A percentile compares a stretch with the other conserved stretches of the same genome.
Conservation (phyloP, 768 basidiomycete species). For the Rubroboletus pulcherrimus region DNA sequence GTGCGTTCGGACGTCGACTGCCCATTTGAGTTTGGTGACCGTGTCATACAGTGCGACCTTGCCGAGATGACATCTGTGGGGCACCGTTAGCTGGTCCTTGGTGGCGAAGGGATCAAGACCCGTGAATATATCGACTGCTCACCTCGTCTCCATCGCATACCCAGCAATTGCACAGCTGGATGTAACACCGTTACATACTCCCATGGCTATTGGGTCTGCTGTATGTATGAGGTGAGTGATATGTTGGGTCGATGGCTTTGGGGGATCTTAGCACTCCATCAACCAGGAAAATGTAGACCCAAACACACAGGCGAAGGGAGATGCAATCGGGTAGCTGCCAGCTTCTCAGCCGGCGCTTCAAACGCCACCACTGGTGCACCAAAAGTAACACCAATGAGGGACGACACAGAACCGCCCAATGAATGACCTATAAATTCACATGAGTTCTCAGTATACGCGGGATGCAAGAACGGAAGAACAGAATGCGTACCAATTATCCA, state of each 20-base stretch:
- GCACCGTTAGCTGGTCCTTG: background rate
- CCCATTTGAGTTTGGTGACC: constrained; percentile 75
- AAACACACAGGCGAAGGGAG: constrained; percentile 75
- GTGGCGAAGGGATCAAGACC: background rate
- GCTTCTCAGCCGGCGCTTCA: constrained; percentile 74
- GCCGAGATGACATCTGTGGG: constrained; percentile 79
- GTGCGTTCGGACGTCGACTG: constrained; percentile 70
- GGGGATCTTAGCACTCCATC: background rate
- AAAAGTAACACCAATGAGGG: constrained; percentile 84
- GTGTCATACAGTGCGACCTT: constrained; percentile 83
- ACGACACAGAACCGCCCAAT: constrained; percentile 81
- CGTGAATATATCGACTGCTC: constrained; percentile 4
- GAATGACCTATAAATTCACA: constrained; percentile 49
- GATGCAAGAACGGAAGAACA: background rate
- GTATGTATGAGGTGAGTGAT: constrained; percentile 90
- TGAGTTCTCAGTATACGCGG: background rate
- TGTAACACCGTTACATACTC: constrained; percentile 69
- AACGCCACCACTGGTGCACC: constrained; percentile 91
- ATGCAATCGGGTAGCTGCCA: constrained; percentile 75
- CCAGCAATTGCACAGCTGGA: constrained; percentile 81
- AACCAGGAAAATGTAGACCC: background rate
- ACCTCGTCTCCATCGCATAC: constrained; percentile 78
- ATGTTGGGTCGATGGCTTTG: constrained; percentile 65
- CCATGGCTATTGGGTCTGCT: constrained; percentile 91
- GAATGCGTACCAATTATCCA: constrained; percentile 69